Conservation (phyloP, 2,329 filamentous ascomycete species). For the Aspergillus pseudoglaucus region DNA sequence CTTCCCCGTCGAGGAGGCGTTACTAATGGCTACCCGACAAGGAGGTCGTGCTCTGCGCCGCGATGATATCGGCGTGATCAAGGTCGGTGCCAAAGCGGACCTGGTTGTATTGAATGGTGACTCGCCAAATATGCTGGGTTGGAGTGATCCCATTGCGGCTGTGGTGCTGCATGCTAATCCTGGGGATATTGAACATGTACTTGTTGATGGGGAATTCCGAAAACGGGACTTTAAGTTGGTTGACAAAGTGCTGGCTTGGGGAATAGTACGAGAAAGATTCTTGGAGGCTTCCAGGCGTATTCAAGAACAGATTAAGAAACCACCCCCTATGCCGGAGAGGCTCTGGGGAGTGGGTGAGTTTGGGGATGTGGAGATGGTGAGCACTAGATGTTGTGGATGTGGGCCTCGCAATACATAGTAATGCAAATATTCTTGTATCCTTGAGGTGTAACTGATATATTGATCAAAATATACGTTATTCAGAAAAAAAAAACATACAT, state of each 20-base stretch:
- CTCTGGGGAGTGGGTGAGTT: neutral
- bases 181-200: neutral
- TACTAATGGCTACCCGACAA: neutral
- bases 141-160: slow-evolving; percentile 51
- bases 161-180: slow-evolving; percentile 44
- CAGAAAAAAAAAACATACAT: too few relatives aligned
- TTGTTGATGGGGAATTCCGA: neutral
- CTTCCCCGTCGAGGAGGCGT: neutral
- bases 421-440: too few relatives aligned
- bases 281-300: neutral
- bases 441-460: too few relatives aligned
- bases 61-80: neutral
- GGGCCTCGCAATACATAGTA: too few relatives aligned
- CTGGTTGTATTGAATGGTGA: slow-evolving; percentile 48
- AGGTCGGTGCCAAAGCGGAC: slow-evolving; percentile 17
- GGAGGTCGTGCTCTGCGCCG: neutral
- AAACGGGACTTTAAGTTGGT: neutral
- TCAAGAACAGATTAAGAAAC: neutral
- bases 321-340: neutral
- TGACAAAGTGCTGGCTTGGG: neutral
- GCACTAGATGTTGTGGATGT: too few relatives aligned
- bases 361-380: neutral
- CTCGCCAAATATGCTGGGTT: slow-evolving; percentile 46
- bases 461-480: too few relatives aligned
- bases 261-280: neutral